Conservation (phyloP, 2,329 filamentous ascomycete species). For the Rhytidhysteron rufulum region DNA sequence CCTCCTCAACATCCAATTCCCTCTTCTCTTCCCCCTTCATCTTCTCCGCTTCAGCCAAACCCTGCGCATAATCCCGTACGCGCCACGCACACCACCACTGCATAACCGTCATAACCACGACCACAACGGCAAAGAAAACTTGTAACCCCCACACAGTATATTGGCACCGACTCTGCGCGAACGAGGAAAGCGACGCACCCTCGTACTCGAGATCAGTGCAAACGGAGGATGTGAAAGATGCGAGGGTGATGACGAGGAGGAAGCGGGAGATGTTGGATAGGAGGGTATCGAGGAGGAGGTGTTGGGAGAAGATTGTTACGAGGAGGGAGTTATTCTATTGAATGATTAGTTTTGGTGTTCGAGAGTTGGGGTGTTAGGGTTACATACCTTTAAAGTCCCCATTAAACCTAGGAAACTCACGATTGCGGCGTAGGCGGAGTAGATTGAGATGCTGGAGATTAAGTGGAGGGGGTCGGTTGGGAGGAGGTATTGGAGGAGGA, state of each 20-base stretch:
- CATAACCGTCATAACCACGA: conserved; percentile 22
- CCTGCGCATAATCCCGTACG: conserved; percentile 25
- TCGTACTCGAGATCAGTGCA: conserved; percentile 5
- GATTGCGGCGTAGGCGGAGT: conserved; percentile 38
- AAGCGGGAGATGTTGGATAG: conserved; percentile 16
- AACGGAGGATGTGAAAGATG: conserved; percentile 7
- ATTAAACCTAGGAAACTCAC: conserved; percentile 40
- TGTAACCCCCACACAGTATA: conserved; percentile 20
- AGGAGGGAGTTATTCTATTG: conserved; percentile 1
- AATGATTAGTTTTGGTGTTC: not conserved
- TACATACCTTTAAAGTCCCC: conserved; percentile 42
- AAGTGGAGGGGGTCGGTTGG: conserved; percentile 30
- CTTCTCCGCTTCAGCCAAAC: conserved; percentile 7
- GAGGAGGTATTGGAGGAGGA: conserved; percentile 9
- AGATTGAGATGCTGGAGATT: conserved; percentile 31
- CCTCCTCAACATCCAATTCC: not conserved
- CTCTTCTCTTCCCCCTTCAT: conserved; percentile 1
- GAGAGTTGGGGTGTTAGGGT: conserved; percentile 2
- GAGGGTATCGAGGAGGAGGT: conserved; percentile 22
- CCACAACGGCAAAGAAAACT: conserved; percentile 16
- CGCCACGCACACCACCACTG: conserved; percentile 33
- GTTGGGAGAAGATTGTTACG: conserved; percentile 15
- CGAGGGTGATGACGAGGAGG: conserved; percentile 11
- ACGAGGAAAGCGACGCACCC: conserved; percentile 17
- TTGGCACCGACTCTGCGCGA: conserved; percentile 25